Evolutionary conservation across 352 stramenopile genomes (phyloP).

Genomic region (Peronospora tabacina): DNA sequence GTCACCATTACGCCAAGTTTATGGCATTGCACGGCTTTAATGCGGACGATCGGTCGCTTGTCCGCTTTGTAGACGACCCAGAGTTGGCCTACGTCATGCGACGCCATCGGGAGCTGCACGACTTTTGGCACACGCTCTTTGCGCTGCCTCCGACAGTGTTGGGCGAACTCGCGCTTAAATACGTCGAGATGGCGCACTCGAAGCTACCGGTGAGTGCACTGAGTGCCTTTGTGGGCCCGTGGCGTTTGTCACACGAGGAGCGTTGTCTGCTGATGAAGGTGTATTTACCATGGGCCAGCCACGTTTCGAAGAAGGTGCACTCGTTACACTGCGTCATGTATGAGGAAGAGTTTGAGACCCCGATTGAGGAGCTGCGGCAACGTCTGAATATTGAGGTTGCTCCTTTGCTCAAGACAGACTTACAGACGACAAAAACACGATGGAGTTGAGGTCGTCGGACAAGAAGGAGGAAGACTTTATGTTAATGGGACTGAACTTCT

Average conservation of each 20-base stretch:
- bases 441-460: slow-evolving; percentile 1
- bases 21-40: slow-evolving; percentile 90
- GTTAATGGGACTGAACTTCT: slow-evolving; percentile 9
- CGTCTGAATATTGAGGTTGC: slow-evolving; percentile 48
- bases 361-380: slow-evolving; percentile 79
- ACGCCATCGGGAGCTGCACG: slow-evolving; percentile 90
- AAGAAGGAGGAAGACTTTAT: slow-evolving; percentile 5
- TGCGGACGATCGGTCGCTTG: slow-evolving; percentile 74
- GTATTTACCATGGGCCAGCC: slow-evolving; percentile 93
- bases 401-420: slow-evolving; percentile 24
- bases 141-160: slow-evolving; percentile 91
- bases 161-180: slow-evolving; percentile 95
- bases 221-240: slow-evolving; percentile 84
- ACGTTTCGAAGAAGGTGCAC: slow-evolving; percentile 52
- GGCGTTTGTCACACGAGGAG: slow-evolving; percentile 74
- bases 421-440: slow-evolving; percentile 11
- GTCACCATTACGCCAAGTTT: slow-evolving; percentile 86
- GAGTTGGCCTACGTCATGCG: slow-evolving; percentile 96
- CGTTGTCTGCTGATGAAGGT: slow-evolving; percentile 63
- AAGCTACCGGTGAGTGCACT: slow-evolving; percentile 91
- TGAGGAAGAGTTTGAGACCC: slow-evolving; percentile 91
- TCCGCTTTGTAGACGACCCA: slow-evolving; percentile 88
- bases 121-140: slow-evolving; percentile 96
- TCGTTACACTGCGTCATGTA: slow-evolving; percentile 94
- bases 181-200: slow-evolving; percentile 95